Evolutionary conservation across 2,329 filamentous ascomycete species (phyloP), one percentile per base, ranked within the genome.

Genomic region (Nemania sp.): DNA sequence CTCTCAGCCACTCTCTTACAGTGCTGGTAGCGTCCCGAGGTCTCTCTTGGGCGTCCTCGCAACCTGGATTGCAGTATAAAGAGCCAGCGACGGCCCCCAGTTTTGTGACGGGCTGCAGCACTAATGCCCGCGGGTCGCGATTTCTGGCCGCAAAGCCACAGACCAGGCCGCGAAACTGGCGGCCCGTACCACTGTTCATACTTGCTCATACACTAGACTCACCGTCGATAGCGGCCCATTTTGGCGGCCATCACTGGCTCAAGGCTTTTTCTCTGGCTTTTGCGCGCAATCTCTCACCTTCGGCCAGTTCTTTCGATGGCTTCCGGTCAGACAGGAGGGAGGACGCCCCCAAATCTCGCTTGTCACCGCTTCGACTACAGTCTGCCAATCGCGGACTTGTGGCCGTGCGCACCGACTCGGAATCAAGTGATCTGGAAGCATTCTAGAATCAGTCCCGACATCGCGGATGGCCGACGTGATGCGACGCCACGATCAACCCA

Each of bases 101-200:
- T 46, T 60, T 66, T 8, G 61, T 60, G 57, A 61, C 63, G 57
- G 22, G 40, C 49, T 50, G 49, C 49, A 48, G 58, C 46, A 55
- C 48, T 56, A 61, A 52, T 57, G 46, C 52, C 49, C 49, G 52
- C 48, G 48, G 67, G 66, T 56, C 66, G 52, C 60, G 49, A 37
- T 58, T 57, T 61, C 20, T 50, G 65, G 66, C 61, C 64, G 52
- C 66, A 60, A 66, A 67, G 66, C 65, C 66, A 61, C 64, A 52
- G 47, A 52, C 56, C 49, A 56, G 58, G 61, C 57, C 61, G 49
- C 52, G 17, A 24, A 37, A 40, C 28, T 48, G 52, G 58, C 61
- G 64, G 61, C 61, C 66, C 47, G 49, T 46, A 58, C 60, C 61
- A 61, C 55, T 52, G 26, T 40, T 37, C 40, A 39, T 7, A 11